Conservation (phyloP, 2,329 filamentous ascomycete genomes). For the Xylariaceae sp. region DNA sequence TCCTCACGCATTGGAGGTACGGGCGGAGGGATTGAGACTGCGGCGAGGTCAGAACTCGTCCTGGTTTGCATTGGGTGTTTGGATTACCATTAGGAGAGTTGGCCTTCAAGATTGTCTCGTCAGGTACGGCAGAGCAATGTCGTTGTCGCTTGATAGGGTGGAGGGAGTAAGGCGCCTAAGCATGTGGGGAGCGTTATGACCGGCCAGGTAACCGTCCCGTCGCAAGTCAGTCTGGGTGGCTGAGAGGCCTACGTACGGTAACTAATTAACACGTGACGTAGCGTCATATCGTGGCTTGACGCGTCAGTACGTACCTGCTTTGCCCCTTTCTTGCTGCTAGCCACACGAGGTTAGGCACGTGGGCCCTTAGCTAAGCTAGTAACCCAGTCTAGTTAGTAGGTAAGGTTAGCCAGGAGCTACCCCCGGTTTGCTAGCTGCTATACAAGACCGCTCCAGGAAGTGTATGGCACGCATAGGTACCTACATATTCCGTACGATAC, state of each 20-base stretch:
- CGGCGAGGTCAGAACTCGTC: constrained; percentile 22
- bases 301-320: background rate
- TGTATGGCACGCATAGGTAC: too few relatives aligned
- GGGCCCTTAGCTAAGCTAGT: background rate
- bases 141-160: constrained; percentile 11
- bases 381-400: background rate
- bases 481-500: too few relatives aligned
- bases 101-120: constrained; percentile 11
- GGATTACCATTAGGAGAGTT: constrained; percentile 23
- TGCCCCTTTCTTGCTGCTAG: background rate
- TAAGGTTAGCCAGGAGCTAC: background rate
- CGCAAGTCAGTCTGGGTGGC: background rate
- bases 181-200: constrained; percentile 1
- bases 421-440: too few relatives aligned
- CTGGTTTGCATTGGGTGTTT: background rate
- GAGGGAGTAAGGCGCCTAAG: background rate
- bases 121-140: constrained; percentile 1
- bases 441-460: too few relatives aligned
- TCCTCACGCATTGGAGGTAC: constrained; percentile 93
- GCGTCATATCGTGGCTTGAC: constrained; percentile 17
- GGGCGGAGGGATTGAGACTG: constrained; percentile 95
- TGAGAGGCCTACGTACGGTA: background rate
- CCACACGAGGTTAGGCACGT: background rate
- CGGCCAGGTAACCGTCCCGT: background rate
- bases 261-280: constrained; percentile 18